Evolutionary conservation across 192 early-diverging fungal species (phyloP).

Genomic region (Diversispora epigaea): DNA sequence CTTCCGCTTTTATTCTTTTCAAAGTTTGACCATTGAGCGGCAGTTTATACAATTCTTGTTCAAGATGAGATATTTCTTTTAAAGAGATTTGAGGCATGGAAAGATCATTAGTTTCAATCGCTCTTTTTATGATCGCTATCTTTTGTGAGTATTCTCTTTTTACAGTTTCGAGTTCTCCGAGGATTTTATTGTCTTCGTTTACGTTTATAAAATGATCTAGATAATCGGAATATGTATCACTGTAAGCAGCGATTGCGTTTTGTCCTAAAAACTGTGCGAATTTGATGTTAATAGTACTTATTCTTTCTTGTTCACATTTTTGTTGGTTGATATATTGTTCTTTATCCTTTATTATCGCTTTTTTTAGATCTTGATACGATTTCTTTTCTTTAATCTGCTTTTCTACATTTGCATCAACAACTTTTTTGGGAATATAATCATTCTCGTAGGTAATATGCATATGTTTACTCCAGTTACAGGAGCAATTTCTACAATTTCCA

Average conservation of each 20-base stretch:
- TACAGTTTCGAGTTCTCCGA: conserved; percentile 11
- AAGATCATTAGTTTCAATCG: conserved; percentile 24
- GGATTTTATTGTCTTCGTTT: conserved; percentile 32
- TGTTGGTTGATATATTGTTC: conserved; percentile 1
- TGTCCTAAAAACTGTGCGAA: conserved; percentile 38
- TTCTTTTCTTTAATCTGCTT: conserved; percentile 27
- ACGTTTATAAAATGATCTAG: conserved; percentile 31
- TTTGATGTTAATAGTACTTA: conserved; percentile 24
- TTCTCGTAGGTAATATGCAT: conserved; percentile 35
- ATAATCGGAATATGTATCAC: conserved; percentile 34
- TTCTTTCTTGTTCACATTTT: conserved; percentile 29
- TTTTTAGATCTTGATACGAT: conserved; percentile 21
- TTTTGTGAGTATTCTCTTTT: conserved; percentile 23
- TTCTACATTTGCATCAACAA: conserved; percentile 25
- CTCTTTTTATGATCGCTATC: conserved; percentile 33
- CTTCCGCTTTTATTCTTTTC: conserved; percentile 25
- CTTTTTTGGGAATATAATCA: conserved; percentile 27
- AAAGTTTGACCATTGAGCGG: conserved; percentile 34
- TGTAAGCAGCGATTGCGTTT: conserved; percentile 34
- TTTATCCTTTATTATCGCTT: conserved; percentile 25
- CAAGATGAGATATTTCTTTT: conserved; percentile 10
- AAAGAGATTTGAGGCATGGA: conserved; percentile 12
- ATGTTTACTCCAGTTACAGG: conserved; percentile 36
- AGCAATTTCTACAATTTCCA: conserved; percentile 30
- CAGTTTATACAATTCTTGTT: conserved; percentile 31